These are phyloP conservation scores for Medicago arabica DNA, from an alignment of 306 rosid species.

Conservation along the genomic window DNA sequence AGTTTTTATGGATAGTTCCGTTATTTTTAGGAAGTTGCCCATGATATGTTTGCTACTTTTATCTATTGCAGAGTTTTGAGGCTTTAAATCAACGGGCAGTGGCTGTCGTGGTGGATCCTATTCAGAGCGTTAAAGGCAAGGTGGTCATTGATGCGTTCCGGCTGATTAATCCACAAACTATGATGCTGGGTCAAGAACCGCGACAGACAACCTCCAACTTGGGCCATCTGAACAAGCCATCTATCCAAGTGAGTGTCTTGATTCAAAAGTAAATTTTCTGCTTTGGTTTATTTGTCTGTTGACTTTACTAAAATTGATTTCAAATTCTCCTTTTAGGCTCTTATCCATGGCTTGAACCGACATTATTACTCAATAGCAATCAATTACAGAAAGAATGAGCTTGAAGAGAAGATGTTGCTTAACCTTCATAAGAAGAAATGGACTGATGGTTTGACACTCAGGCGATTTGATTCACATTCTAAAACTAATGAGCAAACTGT, in stretches of 20 bases:
- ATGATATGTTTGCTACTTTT: constrained; percentile 8
- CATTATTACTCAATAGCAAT: constrained; percentile 94
- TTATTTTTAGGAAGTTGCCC: constrained; percentile 11
- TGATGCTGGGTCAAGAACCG: constrained; percentile 98
- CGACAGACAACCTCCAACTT: constrained; percentile 93
- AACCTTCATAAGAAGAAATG: constrained; percentile 98
- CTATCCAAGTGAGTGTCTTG: constrained; percentile 74
- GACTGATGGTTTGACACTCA: constrained; percentile 90
- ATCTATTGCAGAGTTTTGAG: constrained; percentile 81
- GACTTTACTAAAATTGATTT: constrained; percentile 28
- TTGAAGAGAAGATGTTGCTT: constrained; percentile 93
- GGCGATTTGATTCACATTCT: constrained; percentile 83
- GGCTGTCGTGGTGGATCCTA: constrained; percentile 97
- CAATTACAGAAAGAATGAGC: constrained; percentile 92
- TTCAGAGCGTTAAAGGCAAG: constrained; percentile 96
- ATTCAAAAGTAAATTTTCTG: constrained; percentile 14
- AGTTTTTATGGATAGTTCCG: neutral
- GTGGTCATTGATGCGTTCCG: constrained; percentile 98
- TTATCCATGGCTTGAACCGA: constrained; percentile 94
- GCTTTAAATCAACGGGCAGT: constrained; percentile 96
- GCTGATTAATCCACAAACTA: constrained; percentile 88
- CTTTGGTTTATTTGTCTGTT: constrained; percentile 17
- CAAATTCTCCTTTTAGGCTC: constrained; percentile 63
- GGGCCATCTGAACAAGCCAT: constrained; percentile 94
- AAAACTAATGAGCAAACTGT: constrained; percentile 95